phyloP scores from a whole-genome alignment of 495 filamentous ascomycete species.

The Tuber umbilicatum region DNA sequence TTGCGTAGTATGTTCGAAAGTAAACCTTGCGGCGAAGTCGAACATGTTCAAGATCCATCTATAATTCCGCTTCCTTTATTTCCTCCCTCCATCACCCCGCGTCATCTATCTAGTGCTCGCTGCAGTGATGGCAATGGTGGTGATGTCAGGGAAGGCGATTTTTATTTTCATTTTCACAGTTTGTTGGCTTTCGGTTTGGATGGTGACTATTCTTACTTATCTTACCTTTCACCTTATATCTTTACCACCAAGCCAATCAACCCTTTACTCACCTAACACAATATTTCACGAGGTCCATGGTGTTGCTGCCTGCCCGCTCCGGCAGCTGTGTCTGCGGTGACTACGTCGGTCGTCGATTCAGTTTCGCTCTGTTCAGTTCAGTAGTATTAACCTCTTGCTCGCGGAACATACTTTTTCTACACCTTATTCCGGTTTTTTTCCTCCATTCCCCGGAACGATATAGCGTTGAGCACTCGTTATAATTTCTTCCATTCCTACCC shows the following conservation, averaged over 20 bases:
- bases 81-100: background rate
- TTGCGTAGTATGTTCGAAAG: conserved; percentile 36
- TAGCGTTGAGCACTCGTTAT: background rate
- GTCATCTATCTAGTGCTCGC: conserved; percentile 3
- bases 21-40: conserved; percentile 33
- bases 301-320: background rate
- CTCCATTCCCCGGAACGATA: background rate
- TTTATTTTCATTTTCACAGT: conserved; percentile 16
- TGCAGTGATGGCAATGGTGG: conserved; percentile 2
- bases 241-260: background rate
- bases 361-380: background rate
- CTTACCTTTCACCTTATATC: background rate
- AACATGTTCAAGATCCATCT: conserved; percentile 39
- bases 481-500: background rate
- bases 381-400: background rate
- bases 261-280: background rate
- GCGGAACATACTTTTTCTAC: background rate
- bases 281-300: background rate
- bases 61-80: conserved; percentile 11
- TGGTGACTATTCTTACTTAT: conserved; percentile 12
- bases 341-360: background rate
- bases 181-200: conserved; percentile 19
- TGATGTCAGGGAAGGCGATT: conserved; percentile 4
- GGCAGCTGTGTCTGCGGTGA: background rate
- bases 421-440: background rate